Evolutionary conservation across 2,329 filamentous ascomycete genomes (phyloP).

Genomic region (Colletotrichum coccodes): DNA sequence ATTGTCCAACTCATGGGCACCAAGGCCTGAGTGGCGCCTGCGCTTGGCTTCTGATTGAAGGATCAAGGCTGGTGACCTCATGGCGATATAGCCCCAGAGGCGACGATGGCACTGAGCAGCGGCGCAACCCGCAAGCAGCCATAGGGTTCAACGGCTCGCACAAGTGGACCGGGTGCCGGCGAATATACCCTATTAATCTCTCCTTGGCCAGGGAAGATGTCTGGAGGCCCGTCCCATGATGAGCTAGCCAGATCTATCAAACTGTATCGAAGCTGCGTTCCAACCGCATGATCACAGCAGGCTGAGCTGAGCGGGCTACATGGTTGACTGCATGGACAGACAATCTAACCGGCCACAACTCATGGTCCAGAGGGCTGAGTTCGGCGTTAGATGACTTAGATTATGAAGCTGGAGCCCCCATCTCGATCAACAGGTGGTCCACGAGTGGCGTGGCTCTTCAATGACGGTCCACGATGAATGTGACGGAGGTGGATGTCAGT

Average conservation of each 20-base stretch:
- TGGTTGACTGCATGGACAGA: constrained; percentile 7
- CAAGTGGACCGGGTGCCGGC: constrained; percentile 6
- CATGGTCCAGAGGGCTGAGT: not conserved
- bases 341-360: constrained; percentile 12
- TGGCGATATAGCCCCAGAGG: not conserved
- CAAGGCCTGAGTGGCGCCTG: constrained; percentile 1
- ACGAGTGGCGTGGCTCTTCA: not conserved
- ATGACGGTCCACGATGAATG: constrained; percentile 16
- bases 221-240: constrained; percentile 17
- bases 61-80: constrained; percentile 11
- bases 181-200: constrained; percentile 8
- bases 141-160: not conserved
- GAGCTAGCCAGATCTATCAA: constrained; percentile 28
- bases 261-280: constrained; percentile 19
- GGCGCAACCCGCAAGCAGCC: not conserved
- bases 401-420: not conserved
- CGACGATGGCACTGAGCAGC: not conserved
- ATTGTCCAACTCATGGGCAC: not conserved
- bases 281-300: constrained; percentile 14
- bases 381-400: not conserved
- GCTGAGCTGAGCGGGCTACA: not conserved
- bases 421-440: not conserved
- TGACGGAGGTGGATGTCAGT: constrained; percentile 19
- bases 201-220: not conserved
- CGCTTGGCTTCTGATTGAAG: constrained; percentile 4